Base-by-base conservation (phyloP, 352 stramenopile genomes). In the Globisporangium megalacanthum region DNA sequence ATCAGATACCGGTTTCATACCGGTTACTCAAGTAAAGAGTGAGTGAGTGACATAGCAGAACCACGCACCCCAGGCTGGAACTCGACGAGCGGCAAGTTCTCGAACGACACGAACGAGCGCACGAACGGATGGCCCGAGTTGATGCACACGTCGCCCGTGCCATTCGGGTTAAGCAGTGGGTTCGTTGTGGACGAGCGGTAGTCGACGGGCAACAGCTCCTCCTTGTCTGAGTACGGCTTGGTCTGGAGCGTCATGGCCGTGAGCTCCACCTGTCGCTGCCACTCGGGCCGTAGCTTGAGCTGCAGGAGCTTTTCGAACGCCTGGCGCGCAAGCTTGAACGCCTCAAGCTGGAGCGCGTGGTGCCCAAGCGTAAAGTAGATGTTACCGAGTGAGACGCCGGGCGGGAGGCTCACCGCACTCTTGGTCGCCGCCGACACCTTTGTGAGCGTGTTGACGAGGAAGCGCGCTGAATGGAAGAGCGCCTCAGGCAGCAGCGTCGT, bases 301-400 rank as follows among this genome's bases (percentile, higher is more conserved):
- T 94, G 75, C 50, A 92, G 70, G 10, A 98, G 77, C 62, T 89
- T 89, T n/a, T 98, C 92, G 68, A 97, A 98, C 14, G 89, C 86
- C 60, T 96, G 84, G 17, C 92, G 72, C 20, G 95, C 94, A 3
- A 98, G 73, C 65, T 97, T 97, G 75, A 88, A 98, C 7, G 92
- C 92, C 62, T 96, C 93, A 14, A 98, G 68, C 52, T 88, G 71
- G 58, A 97, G 71, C 10, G 88, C 79, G 57, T 97, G 77, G 41
- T 98, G 96, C 6, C 92, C 94, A 15, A 98, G 74, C 11, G 94
- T 98, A 66, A 97, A 98, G 44, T 98, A 94, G 41, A 97, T 88
- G 49, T 93, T 94, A 25, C 86, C 83, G 5, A 94, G 60, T 0
- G 88, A 98, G 44, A 98, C 86, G 3, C 95, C 94, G 13, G 75